Percentiles rank a stretch among this genome's conserved stretches.
Evolutionary conservation across 129 eudicot genomes (phyloP).

Genomic region (Escallonia rubra): DNA sequence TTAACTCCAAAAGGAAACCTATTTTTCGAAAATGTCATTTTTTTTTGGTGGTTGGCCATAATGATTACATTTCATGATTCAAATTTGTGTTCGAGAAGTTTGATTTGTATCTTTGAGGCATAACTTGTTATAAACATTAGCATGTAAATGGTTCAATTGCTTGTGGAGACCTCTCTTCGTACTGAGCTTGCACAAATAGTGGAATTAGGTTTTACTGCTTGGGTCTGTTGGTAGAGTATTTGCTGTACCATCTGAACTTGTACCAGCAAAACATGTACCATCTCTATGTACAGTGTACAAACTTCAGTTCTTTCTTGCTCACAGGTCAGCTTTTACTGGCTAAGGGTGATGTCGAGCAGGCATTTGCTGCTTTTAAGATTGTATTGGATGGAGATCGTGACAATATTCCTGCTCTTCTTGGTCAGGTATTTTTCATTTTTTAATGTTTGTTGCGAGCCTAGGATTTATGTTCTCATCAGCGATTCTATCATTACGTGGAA

Average conservation of each 20-base stretch:
- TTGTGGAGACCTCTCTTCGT: neutral
- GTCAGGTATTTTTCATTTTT: constrained; percentile 56
- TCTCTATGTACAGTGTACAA: neutral
- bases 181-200: neutral
- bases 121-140: neutral
- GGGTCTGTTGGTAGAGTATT: neutral
- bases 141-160: neutral
- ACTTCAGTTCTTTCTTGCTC: constrained; percentile 10
- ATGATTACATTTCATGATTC: too few species aligned
- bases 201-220: neutral
- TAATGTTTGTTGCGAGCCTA: too few species aligned
- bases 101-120: neutral
- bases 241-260: constrained; percentile 1
- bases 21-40: too few species aligned
- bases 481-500: too few species aligned
- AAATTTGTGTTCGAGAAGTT: neutral
- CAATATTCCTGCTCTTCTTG: constrained; percentile 97
- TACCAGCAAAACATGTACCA: neutral
- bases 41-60: too few species aligned
- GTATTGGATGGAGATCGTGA: constrained; percentile 90
- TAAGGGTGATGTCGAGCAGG: constrained; percentile 95
- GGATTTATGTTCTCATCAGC: too few species aligned
- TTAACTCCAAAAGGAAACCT: too few species aligned
- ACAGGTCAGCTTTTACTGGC: constrained; percentile 98
- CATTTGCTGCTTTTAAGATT: constrained; percentile 85